These are phyloP conservation scores for Ophiostoma sp. DNA, from an alignment of 2,329 filamentous ascomycete genomes.

Conservation along the genomic window DNA sequence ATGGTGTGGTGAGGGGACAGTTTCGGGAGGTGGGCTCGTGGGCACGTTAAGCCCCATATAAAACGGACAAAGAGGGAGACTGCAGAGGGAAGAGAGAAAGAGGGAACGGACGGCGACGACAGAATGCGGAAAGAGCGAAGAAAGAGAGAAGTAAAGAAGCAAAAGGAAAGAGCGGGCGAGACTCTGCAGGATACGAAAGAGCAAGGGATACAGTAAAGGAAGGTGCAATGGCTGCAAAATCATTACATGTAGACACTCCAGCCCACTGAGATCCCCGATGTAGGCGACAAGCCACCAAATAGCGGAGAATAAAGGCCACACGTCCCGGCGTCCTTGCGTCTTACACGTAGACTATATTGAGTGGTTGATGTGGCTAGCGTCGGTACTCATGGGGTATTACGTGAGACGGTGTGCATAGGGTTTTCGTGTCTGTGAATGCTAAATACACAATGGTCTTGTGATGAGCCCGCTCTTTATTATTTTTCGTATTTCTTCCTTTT, in stretches of 20 bases:
- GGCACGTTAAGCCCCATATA: slow-evolving; percentile 23
- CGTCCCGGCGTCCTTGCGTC: neutral
- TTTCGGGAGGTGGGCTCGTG: slow-evolving; percentile 11
- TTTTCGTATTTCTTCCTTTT: too few relatives aligned
- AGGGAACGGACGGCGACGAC: neutral
- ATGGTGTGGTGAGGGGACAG: slow-evolving; percentile 10
- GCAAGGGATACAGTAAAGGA: neutral
- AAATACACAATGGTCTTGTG: neutral
- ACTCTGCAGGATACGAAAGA: neutral
- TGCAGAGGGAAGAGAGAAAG: neutral
- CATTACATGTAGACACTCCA: too few relatives aligned
- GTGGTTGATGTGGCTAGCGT: neutral
- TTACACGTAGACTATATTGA: neutral
- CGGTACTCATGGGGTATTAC: neutral
- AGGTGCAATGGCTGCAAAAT: neutral
- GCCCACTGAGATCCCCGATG: neutral
- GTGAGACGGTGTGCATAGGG: neutral
- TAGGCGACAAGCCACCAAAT: neutral
- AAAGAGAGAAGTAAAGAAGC: neutral
- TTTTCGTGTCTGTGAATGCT: neutral
- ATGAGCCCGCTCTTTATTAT: too few relatives aligned
- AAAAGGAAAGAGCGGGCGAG: neutral
- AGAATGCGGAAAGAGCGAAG: neutral
- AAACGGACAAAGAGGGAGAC: slow-evolving; percentile 11
- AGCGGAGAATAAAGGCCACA: neutral